Percentiles rank a stretch among this genome's conserved stretches.
Evolutionary conservation across 371 early-diverging fungal genomes (phyloP).

Genomic region (Actinomortierella wolfii): DNA sequence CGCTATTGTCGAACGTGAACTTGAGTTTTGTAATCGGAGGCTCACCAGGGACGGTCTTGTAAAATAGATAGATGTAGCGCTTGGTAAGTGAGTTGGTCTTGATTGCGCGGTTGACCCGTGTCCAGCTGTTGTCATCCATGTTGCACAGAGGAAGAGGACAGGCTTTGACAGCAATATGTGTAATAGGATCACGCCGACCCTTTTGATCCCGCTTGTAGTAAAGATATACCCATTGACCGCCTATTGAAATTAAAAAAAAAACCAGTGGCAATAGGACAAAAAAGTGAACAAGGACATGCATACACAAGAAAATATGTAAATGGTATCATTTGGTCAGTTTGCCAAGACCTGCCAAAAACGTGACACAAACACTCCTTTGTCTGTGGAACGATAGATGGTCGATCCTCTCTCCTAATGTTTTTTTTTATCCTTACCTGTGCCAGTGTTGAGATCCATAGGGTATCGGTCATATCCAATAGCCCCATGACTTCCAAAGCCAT

Average conservation of each 20-base stretch:
- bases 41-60: conserved; percentile 30
- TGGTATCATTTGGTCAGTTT: neutral
- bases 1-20: conserved; percentile 21
- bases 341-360: neutral
- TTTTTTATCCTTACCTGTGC: conserved; percentile 42
- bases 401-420: no score
- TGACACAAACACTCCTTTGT: conserved; percentile 21
- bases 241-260: conserved; percentile 6
- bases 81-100: conserved; percentile 27
- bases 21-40: conserved; percentile 23
- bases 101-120: conserved; percentile 43
- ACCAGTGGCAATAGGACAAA: no score
- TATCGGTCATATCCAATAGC: conserved; percentile 45
- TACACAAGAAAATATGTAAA: conserved; percentile 2
- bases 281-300: no score
- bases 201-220: conserved; percentile 19
- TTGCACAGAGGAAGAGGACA: conserved; percentile 54
- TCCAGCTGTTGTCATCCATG: conserved; percentile 50
- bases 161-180: conserved; percentile 56
- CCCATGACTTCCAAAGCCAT: conserved; percentile 41
- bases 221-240: conserved; percentile 45
- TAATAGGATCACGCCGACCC: conserved; percentile 50
- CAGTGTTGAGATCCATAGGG: conserved; percentile 32
- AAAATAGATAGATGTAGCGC: conserved; percentile 23
- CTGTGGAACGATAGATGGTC: no score